Percentiles rank a stretch among this genome's conserved stretches.
Conservation (phyloP, 345 rosid genomes). For the Rhizophora apiculata region DNA sequence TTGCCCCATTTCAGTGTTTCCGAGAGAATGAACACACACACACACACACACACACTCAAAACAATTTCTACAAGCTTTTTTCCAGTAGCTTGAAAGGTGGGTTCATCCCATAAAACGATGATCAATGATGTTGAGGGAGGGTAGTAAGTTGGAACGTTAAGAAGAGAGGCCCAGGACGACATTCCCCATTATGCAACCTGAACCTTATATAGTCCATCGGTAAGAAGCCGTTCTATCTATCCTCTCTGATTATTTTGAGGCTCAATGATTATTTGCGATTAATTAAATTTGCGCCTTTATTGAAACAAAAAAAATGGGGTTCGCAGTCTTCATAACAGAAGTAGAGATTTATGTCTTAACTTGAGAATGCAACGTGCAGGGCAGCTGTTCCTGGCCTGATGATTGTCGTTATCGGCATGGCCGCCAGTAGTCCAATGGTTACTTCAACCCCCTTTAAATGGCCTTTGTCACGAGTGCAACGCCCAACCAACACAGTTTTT, state of each 20-base stretch:
- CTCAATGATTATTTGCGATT: background rate
- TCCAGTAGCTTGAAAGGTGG: conserved; percentile 21
- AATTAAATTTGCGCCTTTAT: too few relatives aligned
- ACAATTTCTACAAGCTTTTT: conserved; percentile 23
- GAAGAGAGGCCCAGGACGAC: conserved; percentile 65
- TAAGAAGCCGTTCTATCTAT: conserved; percentile 22
- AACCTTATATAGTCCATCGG: conserved; percentile 65
- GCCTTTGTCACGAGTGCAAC: too few relatives aligned
- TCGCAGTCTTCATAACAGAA: too few relatives aligned
- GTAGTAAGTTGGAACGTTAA: conserved; percentile 62
- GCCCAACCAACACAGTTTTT: too few relatives aligned
- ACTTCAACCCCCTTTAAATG: too few relatives aligned
- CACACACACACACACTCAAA: background rate
- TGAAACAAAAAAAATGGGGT: background rate
- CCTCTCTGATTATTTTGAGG: background rate
- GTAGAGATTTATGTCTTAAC: too few relatives aligned
- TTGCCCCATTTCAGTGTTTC: too few relatives aligned
- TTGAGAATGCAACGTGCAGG: too few relatives aligned
- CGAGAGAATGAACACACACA: too few relatives aligned
- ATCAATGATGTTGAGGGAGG: conserved; percentile 72
- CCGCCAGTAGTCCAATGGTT: too few relatives aligned
- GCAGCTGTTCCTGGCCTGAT: too few relatives aligned
- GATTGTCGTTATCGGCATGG: too few relatives aligned
- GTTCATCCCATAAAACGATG: conserved; percentile 38
- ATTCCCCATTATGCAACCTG: conserved; percentile 80